A percentile compares a stretch with the other conserved stretches of the same genome.
phyloP scores from a whole-genome alignment of 495 filamentous ascomycete genomes.

The Talaromyces proteolyticus region DNA sequence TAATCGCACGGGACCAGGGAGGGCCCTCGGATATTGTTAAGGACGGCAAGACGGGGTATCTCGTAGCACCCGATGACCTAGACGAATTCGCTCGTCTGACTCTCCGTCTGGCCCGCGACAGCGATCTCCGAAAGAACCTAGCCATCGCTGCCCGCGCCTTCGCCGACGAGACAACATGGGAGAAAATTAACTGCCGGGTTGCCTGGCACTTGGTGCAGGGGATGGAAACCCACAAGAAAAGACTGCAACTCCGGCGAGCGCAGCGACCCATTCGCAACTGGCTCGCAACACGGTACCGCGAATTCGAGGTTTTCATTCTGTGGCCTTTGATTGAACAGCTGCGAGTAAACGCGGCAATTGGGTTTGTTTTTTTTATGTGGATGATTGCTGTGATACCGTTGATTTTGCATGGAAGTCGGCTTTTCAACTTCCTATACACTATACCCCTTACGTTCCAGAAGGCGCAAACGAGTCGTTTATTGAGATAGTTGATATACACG shows the following conservation, averaged over 20 bases:
- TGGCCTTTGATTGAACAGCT: constrained; percentile 16
- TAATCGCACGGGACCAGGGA: constrained; percentile 58
- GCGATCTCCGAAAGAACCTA: constrained; percentile 26
- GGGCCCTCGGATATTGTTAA: constrained; percentile 58
- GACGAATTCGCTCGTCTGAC: constrained; percentile 44
- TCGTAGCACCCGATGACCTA: constrained; percentile 48
- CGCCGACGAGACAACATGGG: constrained; percentile 57
- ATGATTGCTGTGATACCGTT: constrained; percentile 29
- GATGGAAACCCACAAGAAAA: constrained; percentile 27
- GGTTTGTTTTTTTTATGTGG: constrained; percentile 27
- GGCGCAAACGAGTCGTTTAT: constrained; percentile 6
- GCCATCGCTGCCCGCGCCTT: constrained; percentile 34
- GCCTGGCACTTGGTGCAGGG: constrained; percentile 51
- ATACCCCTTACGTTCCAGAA: constrained; percentile 8
- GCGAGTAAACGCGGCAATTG: constrained; percentile 19
- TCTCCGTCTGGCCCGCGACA: constrained; percentile 30
- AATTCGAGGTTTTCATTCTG: constrained; percentile 4
- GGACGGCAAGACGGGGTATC: constrained; percentile 48
- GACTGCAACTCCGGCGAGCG: not conserved
- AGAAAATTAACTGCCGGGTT: constrained; percentile 56
- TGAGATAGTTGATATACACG: not conserved
- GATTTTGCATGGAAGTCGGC: constrained; percentile 26
- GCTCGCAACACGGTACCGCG: not conserved
- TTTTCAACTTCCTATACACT: constrained; percentile 11
- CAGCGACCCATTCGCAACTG: constrained; percentile 9